phyloP scores from a whole-genome alignment of 78 protist species.

The Isochrysis galbana region DNA sequence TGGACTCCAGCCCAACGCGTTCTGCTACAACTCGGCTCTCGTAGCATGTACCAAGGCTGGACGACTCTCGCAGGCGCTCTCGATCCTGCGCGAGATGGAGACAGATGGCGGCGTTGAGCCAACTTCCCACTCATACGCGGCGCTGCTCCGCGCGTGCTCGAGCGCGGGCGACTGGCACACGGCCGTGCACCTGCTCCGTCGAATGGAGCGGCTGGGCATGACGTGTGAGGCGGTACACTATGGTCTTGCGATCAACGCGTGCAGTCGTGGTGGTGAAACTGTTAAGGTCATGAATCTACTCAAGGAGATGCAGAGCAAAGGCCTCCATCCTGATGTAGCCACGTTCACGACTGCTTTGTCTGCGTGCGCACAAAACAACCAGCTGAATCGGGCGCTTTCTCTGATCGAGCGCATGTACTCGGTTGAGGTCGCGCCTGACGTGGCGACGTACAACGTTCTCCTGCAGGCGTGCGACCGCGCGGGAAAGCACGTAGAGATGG shows the following conservation, averaged over 20 bases:
- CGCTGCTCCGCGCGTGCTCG: neutral
- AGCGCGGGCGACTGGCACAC: neutral
- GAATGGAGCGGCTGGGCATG: neutral
- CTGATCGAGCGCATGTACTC: conserved; percentile 22
- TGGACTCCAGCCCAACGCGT: neutral
- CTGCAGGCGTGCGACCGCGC: neutral
- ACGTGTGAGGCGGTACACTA: neutral
- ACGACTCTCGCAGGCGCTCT: neutral
- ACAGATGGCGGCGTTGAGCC: neutral
- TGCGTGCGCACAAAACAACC: neutral
- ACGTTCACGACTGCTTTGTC: conserved; percentile 4
- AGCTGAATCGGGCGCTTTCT: conserved; percentile 21
- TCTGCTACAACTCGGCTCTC: conserved; percentile 13
- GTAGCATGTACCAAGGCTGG: neutral
- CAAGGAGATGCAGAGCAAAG: neutral
- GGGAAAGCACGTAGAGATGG: neutral
- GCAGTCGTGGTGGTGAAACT: neutral
- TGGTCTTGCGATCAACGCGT: neutral
- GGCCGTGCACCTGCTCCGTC: neutral
- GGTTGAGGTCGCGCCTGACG: conserved; percentile 3
- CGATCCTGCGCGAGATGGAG: neutral
- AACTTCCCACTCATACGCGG: neutral
- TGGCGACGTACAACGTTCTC: conserved; percentile 28
- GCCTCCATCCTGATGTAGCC: neutral
- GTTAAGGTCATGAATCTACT: neutral